These are phyloP conservation scores for Eutrema japonicum DNA, from an alignment of 345 rosid species.

Conservation along the genomic window DNA sequence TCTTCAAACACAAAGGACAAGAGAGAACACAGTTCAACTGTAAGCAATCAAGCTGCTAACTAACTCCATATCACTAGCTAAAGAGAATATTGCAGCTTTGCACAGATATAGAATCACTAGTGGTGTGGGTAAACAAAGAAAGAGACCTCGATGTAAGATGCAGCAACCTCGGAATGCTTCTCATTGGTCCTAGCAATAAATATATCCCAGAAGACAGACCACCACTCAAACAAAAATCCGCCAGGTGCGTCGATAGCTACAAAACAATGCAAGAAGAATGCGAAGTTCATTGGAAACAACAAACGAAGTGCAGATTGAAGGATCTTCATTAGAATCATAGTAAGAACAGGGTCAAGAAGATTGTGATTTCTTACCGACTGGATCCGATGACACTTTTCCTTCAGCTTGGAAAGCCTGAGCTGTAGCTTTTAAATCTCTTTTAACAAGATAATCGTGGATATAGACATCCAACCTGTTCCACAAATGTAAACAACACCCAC, in stretches of 20 bases:
- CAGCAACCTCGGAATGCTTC: conserved; percentile 98
- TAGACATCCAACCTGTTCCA: conserved; percentile 91
- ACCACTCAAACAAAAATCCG: conserved; percentile 99
- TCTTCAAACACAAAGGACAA: background rate
- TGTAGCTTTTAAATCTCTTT: conserved; percentile 92
- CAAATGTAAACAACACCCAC: background rate
- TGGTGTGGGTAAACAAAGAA: conserved; percentile 15
- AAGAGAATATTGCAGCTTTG: conserved; percentile 16
- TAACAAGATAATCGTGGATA: conserved; percentile 93
- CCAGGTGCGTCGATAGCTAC: conserved; percentile 99
- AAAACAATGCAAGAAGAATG: conserved; percentile 34
- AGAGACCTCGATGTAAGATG: conserved; percentile 93
- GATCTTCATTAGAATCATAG: background rate
- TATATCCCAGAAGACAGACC: conserved; percentile 99
- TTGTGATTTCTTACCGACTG: conserved; percentile 72
- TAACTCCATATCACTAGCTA: conserved; percentile 6
- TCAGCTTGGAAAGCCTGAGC: conserved; percentile 99
- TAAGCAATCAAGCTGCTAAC: conserved; percentile 12
- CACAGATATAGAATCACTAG: conserved; percentile 14
- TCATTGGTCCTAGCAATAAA: conserved; percentile 98
- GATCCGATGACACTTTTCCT: conserved; percentile 97
- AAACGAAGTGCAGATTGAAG: background rate
- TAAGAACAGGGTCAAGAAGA: conserved; percentile 15
- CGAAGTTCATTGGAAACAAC: background rate
- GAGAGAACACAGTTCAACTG: conserved; percentile 5